phyloP scores from a whole-genome alignment of 2,329 filamentous ascomycete genomes.

The Aspergillus amoenus region DNA sequence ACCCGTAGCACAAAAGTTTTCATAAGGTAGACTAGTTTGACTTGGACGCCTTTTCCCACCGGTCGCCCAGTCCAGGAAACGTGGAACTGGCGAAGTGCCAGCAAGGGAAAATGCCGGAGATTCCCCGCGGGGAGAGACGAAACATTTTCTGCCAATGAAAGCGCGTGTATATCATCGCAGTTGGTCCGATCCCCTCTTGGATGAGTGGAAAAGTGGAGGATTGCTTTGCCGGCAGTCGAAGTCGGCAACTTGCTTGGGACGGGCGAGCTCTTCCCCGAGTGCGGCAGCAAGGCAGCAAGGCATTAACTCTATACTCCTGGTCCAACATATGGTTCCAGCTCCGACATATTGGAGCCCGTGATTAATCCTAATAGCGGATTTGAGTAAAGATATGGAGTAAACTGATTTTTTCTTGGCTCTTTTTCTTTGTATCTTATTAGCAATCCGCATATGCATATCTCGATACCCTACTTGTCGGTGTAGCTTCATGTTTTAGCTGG shows the following conservation, averaged over 20 bases:
- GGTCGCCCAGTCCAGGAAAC: neutral
- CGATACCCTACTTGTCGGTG: too few relatives aligned
- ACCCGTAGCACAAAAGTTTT: neutral
- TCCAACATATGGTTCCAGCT: too few relatives aligned
- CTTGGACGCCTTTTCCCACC: conserved; percentile 7
- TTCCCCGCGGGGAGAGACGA: conserved; percentile 15
- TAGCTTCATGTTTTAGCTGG: too few relatives aligned
- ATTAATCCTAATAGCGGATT: too few relatives aligned
- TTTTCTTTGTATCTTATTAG: too few relatives aligned
- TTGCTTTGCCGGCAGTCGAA: neutral
- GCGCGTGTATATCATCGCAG: neutral
- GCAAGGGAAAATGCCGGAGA: neutral
- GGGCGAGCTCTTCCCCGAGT: conserved; percentile 10
- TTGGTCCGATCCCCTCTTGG: neutral
- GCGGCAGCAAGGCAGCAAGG: neutral
- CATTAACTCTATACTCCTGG: neutral
- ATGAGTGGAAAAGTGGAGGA: neutral
- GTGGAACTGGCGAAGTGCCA: conserved; percentile 1
- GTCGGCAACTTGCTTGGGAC: neutral
- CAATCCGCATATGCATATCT: too few relatives aligned
- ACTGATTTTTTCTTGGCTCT: too few relatives aligned
- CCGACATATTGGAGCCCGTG: too few relatives aligned
- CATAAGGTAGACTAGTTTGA: neutral
- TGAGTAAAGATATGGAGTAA: too few relatives aligned
- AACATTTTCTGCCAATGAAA: conserved; percentile 6